Evolutionary conservation across 2,329 filamentous ascomycete genomes (phyloP), one percentile per base, ranked within the genome.

Genomic region (Phoma sp.): DNA sequence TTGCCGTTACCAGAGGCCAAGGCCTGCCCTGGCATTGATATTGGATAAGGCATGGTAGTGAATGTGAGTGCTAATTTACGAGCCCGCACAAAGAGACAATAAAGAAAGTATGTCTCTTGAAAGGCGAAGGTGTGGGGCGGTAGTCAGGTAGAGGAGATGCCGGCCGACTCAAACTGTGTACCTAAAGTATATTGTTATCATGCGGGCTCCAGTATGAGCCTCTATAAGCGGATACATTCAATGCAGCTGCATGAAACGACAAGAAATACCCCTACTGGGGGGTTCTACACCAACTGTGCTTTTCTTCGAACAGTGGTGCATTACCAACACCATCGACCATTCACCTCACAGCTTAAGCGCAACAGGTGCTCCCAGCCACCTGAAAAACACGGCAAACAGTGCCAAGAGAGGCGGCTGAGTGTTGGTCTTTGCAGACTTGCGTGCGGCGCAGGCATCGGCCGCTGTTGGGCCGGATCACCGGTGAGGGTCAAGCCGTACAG

Each of bases 331-430:
- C 33, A 52, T 36, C 51, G 53, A 64, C 66, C 67, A 70, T 58
- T 68, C 67, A 70, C 26, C 46, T 40, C 18, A 58, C 48, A 37
- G 37, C 50, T 56, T 67, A 65, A 57, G 59, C 57, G 65, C 67
- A 65, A 56, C 36, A 52, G 49, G 42, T 62, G 34, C 43, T 56
- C 42, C 54, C 56, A 55, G 47, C 60, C 56, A 62, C 62, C 49
- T 57, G 42, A 39, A 59, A 59, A 57, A 52, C 32, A 40, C 57
- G 57, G 17, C 18, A 20, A 34, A 37, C 18, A 18, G 18, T 42
- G 40, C 67, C 65, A 68, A 66, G 64, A 63, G 42, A 67, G 38
- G 65, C 61, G 66, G 61, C 67, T 68, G 62, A 69, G 64, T 52
- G 56, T 37, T 56, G 34, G 42, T 60, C 55, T 52, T 51, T 64